A percentile compares a stretch with the other conserved stretches of the same genome.
Evolutionary conservation across 805 yeast genomes (phyloP).

Genomic region (Cyberlindnera americana): DNA sequence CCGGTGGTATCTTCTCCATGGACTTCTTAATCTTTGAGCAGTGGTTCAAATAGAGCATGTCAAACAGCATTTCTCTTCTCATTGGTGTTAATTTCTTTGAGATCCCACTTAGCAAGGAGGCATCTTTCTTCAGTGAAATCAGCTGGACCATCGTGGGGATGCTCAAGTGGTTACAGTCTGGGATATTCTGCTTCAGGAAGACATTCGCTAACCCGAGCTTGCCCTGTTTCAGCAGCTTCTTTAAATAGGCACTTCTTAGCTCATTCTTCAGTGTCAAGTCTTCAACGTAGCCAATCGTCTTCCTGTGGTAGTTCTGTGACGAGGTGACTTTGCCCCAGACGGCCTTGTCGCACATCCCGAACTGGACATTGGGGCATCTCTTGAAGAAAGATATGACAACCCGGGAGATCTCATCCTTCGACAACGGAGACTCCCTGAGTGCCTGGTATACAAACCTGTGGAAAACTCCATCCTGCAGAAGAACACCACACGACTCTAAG

Average conservation of each 20-base stretch:
- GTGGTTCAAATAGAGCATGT: conserved; percentile 1
- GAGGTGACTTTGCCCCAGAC: conserved; percentile 9
- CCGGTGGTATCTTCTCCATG: conserved; percentile 9
- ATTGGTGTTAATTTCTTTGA: conserved; percentile 5
- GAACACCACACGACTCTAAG: conserved; percentile 2
- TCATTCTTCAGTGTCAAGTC: conserved; percentile 1
- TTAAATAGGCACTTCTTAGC: conserved; percentile 12
- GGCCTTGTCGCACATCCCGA: conserved; percentile 10
- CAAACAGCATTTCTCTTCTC: conserved; percentile 9
- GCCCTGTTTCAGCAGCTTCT: conserved; percentile 10
- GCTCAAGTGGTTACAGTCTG: conserved; percentile 1
- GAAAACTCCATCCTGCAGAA: conserved; percentile 15
- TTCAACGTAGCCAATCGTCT: conserved; percentile 5
- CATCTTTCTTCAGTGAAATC: conserved; percentile 1
- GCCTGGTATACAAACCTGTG: conserved; percentile 11
- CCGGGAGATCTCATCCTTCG: background rate
- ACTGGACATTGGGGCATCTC: conserved; percentile 2
- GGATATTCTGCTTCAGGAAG: background rate
- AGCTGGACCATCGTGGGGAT: conserved; percentile 5
- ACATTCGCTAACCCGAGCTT: conserved; percentile 7
- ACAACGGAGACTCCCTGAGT: conserved; percentile 5
- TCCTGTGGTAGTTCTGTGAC: conserved; percentile 8
- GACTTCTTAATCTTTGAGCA: background rate
- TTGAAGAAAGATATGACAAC: conserved; percentile 5
- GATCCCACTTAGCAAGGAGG: background rate